These are phyloP conservation scores for Hanseniaspora nectarophila DNA, from an alignment of 805 yeast genomes.

Conservation along the genomic window DNA sequence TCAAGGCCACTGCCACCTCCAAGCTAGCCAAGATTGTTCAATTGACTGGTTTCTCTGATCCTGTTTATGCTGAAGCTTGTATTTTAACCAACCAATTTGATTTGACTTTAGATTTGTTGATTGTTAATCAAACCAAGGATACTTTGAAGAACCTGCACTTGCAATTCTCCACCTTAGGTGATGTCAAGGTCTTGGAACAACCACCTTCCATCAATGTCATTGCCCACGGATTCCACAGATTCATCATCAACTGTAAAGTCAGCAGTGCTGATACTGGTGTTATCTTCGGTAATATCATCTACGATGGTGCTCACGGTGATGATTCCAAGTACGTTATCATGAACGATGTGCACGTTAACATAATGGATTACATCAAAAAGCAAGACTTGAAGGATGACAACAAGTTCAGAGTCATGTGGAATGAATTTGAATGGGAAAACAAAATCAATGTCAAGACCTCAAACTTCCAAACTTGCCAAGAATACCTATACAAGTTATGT, in stretches of 20 bases:
- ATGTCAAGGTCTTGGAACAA: slow-evolving; percentile 82
- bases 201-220: slow-evolving; percentile 84
- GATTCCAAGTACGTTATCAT: slow-evolving; percentile 82
- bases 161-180: slow-evolving; percentile 93
- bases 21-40: slow-evolving; percentile 80
- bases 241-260: slow-evolving; percentile 82
- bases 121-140: slow-evolving; percentile 86
- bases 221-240: slow-evolving; percentile 92
- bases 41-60: slow-evolving; percentile 95
- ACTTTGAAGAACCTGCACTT: slow-evolving; percentile 85
- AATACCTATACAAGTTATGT: slow-evolving; percentile 57
- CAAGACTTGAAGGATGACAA: slow-evolving; percentile 71
- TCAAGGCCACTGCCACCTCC: slow-evolving; percentile 30
- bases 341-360: slow-evolving; percentile 89
- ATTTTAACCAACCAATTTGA: slow-evolving; percentile 95
- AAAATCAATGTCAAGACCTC: slow-evolving; percentile 78
- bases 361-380: slow-evolving; percentile 94
- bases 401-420: slow-evolving; percentile 95
- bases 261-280: slow-evolving; percentile 97
- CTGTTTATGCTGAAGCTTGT: slow-evolving; percentile 94
- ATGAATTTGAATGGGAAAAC: slow-evolving; percentile 98
- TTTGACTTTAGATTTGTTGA: slow-evolving; percentile 80
- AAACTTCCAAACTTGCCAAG: slow-evolving; percentile 48
- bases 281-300: slow-evolving; percentile 90
- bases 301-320: slow-evolving; percentile 89